Percentiles rank a stretch among this genome's conserved stretches.
phyloP scores from a whole-genome alignment of 1,284 basidiomycete genomes.

The Grifola frondosa region DNA sequence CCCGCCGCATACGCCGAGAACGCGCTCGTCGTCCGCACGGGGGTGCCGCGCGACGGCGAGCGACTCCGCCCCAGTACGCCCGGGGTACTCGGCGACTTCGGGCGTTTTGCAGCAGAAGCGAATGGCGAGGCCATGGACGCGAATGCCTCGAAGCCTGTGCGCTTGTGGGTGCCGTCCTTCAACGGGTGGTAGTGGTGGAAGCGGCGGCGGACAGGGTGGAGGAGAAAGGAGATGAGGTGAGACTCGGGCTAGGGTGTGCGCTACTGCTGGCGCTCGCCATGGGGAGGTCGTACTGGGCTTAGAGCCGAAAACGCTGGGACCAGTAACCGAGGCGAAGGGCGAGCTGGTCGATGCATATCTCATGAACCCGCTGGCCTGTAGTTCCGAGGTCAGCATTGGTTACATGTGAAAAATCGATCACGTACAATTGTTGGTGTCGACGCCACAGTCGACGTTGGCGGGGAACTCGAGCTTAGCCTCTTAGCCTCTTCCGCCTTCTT shows the following conservation, averaged over 20 bases:
- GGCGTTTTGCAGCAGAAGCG: constrained; percentile 44
- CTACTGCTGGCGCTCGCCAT: constrained; percentile 18
- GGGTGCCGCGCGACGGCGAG: constrained; percentile 23
- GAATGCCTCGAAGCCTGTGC: constrained; percentile 70
- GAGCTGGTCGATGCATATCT: constrained; percentile 70
- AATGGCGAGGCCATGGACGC: constrained; percentile 72
- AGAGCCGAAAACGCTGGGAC: constrained; percentile 59
- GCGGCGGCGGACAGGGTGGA: constrained; percentile 7
- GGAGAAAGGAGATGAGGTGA: constrained; percentile 12
- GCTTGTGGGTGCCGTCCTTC: constrained; percentile 23
- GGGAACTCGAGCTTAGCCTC: constrained; percentile 13
- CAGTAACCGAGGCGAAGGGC: constrained; percentile 68
- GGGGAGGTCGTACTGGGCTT: constrained; percentile 28
- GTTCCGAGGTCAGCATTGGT: not conserved
- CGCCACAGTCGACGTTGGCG: constrained; percentile 7
- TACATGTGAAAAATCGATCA: constrained; percentile 4
- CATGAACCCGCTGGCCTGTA: constrained; percentile 58
- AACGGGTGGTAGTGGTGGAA: constrained; percentile 10
- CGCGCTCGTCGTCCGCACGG: constrained; percentile 38
- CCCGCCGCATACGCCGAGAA: constrained; percentile 61
- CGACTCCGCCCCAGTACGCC: constrained; percentile 23
- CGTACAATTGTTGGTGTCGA: constrained; percentile 50
- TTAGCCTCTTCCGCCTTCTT: constrained; percentile 19
- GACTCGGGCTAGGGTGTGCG: constrained; percentile 21
- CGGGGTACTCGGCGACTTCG: constrained; percentile 28